phyloP scores from a whole-genome alignment of 306 rosid species.

The Castanea crenata region DNA sequence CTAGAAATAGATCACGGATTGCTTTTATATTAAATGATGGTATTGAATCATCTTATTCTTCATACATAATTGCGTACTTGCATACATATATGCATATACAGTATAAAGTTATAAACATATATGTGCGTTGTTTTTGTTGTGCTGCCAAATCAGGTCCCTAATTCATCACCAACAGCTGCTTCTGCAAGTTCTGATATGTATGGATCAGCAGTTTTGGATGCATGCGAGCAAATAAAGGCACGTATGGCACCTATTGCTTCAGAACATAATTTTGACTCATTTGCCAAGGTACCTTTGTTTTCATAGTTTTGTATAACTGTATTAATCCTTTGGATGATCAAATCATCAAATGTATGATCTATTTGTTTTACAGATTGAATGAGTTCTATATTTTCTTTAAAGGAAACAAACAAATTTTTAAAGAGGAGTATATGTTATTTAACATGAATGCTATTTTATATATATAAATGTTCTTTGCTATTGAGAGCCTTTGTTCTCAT shows the following conservation, averaged over 20 bases:
- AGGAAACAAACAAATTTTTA: no score
- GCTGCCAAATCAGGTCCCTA: slow-evolving; percentile 67
- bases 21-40: not conserved
- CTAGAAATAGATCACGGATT: not conserved
- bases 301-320: slow-evolving; percentile 4
- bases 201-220: slow-evolving; percentile 96
- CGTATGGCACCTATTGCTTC: slow-evolving; percentile 87
- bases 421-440: no score
- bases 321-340: slow-evolving; percentile 9
- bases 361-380: not conserved
- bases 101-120: not conserved
- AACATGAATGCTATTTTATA: not conserved
- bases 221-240: slow-evolving; percentile 82
- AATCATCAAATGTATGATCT: not conserved
- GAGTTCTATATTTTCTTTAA: not conserved
- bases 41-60: not conserved
- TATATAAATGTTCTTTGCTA: slow-evolving; percentile 1
- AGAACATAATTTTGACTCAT: slow-evolving; percentile 57
- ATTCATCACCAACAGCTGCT: slow-evolving; percentile 94
- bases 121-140: slow-evolving; percentile 18
- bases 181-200: slow-evolving; percentile 97
- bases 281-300: slow-evolving; percentile 52
- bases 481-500: slow-evolving; percentile 2
- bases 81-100: not conserved
- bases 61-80: not conserved